These are phyloP conservation scores for Scutellaria minor DNA, from an alignment of 257 asterid genomes.

Conservation along the genomic window DNA sequence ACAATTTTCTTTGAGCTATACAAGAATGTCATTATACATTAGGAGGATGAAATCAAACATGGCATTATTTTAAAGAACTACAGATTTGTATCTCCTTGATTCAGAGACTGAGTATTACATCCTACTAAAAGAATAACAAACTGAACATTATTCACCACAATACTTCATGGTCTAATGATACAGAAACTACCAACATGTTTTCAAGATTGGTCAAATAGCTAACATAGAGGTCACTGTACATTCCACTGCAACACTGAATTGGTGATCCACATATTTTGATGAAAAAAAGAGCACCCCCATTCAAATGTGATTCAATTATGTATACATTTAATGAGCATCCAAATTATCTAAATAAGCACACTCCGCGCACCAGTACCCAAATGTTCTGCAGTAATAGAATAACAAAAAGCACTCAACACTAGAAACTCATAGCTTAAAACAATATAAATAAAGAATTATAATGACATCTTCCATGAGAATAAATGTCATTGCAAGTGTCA, in stretches of 20 bases:
- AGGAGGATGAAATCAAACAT: not conserved
- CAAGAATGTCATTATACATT: not conserved
- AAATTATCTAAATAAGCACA: not conserved
- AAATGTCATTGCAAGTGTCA: not conserved
- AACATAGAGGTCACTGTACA: not conserved
- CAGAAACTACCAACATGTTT: no score
- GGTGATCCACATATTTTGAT: not conserved
- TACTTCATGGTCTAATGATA: not conserved
- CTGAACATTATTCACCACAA: conserved; percentile 5
- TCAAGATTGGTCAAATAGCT: not conserved
- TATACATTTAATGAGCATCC: not conserved
- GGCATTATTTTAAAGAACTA: conserved; percentile 5
- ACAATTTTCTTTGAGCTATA: conserved; percentile 3
- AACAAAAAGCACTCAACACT: not conserved
- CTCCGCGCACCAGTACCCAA: not conserved
- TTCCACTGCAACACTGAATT: not conserved
- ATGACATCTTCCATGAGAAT: not conserved
- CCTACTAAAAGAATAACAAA: not conserved
- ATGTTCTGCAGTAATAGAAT: not conserved
- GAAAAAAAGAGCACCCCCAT: no score
- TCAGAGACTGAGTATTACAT: not conserved
- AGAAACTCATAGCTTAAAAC: not conserved
- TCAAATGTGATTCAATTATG: no score
- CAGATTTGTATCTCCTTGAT: not conserved
- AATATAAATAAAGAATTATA: not conserved